These are phyloP conservation scores for Fusarium sp. DNA, from an alignment of 2,329 filamentous ascomycete genomes.

Conservation along the genomic window DNA sequence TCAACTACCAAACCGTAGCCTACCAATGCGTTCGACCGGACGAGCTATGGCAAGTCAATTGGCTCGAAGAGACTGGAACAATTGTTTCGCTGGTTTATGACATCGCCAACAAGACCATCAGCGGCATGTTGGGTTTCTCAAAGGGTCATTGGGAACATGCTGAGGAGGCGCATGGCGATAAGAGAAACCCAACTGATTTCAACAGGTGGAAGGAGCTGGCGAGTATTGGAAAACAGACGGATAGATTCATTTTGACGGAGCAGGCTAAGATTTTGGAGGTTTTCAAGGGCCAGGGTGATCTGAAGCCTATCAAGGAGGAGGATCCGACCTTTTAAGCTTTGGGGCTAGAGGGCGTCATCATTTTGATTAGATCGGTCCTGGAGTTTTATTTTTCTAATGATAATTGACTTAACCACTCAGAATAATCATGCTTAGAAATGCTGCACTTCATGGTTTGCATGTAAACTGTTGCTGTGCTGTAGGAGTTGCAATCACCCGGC, in stretches of 20 bases:
- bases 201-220: constrained; percentile 64
- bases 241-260: constrained; percentile 64
- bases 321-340: constrained; percentile 28
- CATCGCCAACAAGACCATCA: constrained; percentile 61
- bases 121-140: constrained; percentile 66
- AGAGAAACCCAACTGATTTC: constrained; percentile 64
- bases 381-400: too few species aligned
- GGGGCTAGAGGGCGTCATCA: not conserved
- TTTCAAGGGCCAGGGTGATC: constrained; percentile 62
- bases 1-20: constrained; percentile 65
- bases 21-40: constrained; percentile 70
- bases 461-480: not conserved
- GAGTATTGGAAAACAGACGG: constrained; percentile 62
- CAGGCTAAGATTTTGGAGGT: constrained; percentile 64
- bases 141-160: constrained; percentile 68
- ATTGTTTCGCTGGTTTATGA: constrained; percentile 68
- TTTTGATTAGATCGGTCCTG: too few species aligned
- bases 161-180: constrained; percentile 66
- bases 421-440: accelerated
- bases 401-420: too few species aligned
- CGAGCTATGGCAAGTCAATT: constrained; percentile 71
- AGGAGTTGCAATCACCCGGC: not conserved
- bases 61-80: constrained; percentile 71
- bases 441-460: accelerated
- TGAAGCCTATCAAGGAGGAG: constrained; percentile 58